phyloP scores from a whole-genome alignment of 2,329 filamentous ascomycete genomes.

The Juglanconis sp. region DNA sequence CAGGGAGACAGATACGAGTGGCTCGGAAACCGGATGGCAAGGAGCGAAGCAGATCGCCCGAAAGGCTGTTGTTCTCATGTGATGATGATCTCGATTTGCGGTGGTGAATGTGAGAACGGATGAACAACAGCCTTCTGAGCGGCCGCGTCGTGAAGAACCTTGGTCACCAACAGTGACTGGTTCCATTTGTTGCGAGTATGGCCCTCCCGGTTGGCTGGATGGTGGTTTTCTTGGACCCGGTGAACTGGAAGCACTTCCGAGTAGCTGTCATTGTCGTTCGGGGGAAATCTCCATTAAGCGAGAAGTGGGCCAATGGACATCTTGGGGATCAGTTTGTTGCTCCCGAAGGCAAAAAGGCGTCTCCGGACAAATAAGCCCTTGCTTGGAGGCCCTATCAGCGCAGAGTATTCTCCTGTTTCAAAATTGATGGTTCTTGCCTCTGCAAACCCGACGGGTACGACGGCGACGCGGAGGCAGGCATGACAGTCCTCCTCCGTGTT shows the following conservation, averaged over 20 bases:
- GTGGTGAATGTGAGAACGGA: neutral
- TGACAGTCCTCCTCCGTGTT: neutral
- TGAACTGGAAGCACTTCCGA: slow-evolving; percentile 15
- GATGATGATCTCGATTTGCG: neutral
- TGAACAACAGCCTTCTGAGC: neutral
- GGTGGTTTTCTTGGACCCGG: neutral
- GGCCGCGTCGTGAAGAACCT: neutral
- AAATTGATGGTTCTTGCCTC: neutral
- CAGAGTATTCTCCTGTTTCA: slow-evolving; percentile 13
- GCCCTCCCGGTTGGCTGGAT: slow-evolving; percentile 10
- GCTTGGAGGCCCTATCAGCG: neutral
- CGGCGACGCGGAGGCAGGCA: neutral
- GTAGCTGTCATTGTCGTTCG: slow-evolving; percentile 5
- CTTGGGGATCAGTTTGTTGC: neutral
- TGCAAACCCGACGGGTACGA: neutral
- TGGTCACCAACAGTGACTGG: neutral
- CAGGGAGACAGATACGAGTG: neutral
- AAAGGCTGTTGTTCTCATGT: neutral
- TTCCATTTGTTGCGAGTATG: slow-evolving; percentile 1
- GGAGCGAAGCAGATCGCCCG: neutral
- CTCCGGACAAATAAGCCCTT: neutral
- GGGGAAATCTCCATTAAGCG: slow-evolving; percentile 4
- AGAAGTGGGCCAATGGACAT: slow-evolving; percentile 4
- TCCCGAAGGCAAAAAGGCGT: neutral
- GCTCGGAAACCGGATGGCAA: neutral